phyloP scores from a whole-genome alignment of 2,329 filamentous ascomycete genomes.

The Pyricularia sp. region DNA sequence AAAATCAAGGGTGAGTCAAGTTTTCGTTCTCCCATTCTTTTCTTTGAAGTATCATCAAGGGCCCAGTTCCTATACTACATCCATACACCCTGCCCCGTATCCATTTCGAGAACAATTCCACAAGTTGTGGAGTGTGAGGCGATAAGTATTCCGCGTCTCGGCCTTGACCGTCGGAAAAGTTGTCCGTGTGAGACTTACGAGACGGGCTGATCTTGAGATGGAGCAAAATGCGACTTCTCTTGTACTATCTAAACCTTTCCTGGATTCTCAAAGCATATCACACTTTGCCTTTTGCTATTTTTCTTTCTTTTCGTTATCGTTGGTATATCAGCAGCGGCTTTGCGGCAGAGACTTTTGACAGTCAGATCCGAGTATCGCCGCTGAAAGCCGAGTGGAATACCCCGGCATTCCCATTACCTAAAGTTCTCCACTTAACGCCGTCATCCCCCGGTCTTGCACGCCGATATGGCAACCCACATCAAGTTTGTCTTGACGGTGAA shows the following conservation, averaged over 20 bases:
- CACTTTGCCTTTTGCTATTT: too few relatives aligned
- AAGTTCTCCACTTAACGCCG: conserved; percentile 1
- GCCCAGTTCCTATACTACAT: not conserved
- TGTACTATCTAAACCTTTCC: not conserved
- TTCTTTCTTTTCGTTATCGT: not conserved
- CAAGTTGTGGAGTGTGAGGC: not conserved
- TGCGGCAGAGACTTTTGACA: not conserved
- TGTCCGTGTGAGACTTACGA: not conserved
- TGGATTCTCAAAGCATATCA: not conserved
- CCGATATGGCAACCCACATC: not conserved
- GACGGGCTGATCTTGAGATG: not conserved
- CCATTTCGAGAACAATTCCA: not conserved
- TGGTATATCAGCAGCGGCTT: not conserved
- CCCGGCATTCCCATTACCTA: conserved; percentile 5
- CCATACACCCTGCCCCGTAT: not conserved
- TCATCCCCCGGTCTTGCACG: not conserved
- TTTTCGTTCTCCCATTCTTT: not conserved
- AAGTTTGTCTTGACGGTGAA: not conserved
- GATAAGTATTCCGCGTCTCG: not conserved
- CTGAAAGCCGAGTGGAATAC: not conserved
- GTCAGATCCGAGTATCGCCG: not conserved
- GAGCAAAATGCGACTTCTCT: not conserved
- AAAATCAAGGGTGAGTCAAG: conserved; percentile 77
- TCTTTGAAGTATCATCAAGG: not conserved
- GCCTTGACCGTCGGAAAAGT: not conserved